These are phyloP conservation scores for Acacia confusa DNA, from an alignment of 306 rosid genomes.

Conservation along the genomic window DNA sequence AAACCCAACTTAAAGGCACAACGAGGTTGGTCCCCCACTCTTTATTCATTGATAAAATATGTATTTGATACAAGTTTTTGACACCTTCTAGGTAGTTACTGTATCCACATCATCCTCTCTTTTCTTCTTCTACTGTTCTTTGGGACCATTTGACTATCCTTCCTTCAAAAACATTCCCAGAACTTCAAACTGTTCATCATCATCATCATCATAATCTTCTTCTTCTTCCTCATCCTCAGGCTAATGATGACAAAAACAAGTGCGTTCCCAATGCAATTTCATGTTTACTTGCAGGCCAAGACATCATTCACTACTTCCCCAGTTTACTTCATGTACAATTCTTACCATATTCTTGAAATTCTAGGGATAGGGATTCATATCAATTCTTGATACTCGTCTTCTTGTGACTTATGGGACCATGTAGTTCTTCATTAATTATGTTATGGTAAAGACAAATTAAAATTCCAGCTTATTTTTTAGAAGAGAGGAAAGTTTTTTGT, in stretches of 20 bases:
- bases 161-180: constrained; percentile 6
- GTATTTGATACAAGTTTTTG: background rate
- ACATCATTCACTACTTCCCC: constrained; percentile 26
- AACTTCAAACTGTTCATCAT: background rate
- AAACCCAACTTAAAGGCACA: constrained; percentile 10
- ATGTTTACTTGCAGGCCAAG: background rate
- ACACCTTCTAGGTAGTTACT: constrained; percentile 5
- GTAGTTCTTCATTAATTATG: background rate
- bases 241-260: constrained; percentile 17
- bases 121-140: constrained; percentile 1
- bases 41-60: background rate
- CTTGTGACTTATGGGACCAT: background rate
- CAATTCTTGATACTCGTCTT: background rate
- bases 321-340: background rate
- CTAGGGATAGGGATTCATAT: background rate
- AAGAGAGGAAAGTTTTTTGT: background rate
- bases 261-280: constrained; percentile 34
- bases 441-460: background rate
- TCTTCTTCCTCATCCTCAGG: background rate
- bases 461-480: background rate
- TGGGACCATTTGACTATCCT: constrained; percentile 50
- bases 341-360: constrained; percentile 14
- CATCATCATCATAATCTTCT: background rate
- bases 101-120: constrained; percentile 12
- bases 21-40: constrained; percentile 34